Base-by-base conservation (phyloP, 345 rosid genomes). In the Salix exigua region DNA sequence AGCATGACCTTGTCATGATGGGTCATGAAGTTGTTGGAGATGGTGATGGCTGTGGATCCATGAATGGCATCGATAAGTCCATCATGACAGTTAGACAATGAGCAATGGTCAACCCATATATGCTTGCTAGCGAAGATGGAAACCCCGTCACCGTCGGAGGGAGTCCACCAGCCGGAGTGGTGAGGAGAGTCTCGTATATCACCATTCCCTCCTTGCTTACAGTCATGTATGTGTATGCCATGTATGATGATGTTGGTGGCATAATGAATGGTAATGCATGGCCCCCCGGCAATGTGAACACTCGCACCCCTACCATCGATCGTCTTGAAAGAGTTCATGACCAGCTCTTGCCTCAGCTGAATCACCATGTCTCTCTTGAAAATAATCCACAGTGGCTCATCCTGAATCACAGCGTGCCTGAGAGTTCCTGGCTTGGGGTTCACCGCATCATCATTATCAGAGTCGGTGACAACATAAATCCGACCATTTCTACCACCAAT, bases 1-100 rank as follows among this genome's bases (percentile, higher is more conserved):
- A 80, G 76, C 79, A 80, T 80, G 67, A 80, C 82, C 61, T 80
- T 80, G 48, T 80, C 82, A 58, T 80, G 82, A 70, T 80, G 82
- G 13, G 82, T 80, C 21, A 75, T 33, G 66, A 35, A 75, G 71
- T 75, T 80, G 50, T 75, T 80, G 13, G 82, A 80, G 12, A 80
- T 25, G 0, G 82, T 80, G 21, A 80, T 71, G 62, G 82, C 82
- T 14, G 82, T 80, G 7, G 82, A 80, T 38, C 82, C 82, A 64
- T 75, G 82, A 14, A 80, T 71, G 18, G 75, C 82, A 75, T 80
- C 82, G 16, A 80, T 65, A 0, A 80, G 71, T 18, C 82, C 82
- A 60, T 80, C 82, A 1, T 71, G 55, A 11, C 82, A 80, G 33
- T 80, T 80, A 6, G 82, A 80, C 68, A 80, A 48, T 0, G 82